Evolutionary conservation across 2,329 filamentous ascomycete species (phyloP).

Genomic region (Monosporascus sp.): DNA sequence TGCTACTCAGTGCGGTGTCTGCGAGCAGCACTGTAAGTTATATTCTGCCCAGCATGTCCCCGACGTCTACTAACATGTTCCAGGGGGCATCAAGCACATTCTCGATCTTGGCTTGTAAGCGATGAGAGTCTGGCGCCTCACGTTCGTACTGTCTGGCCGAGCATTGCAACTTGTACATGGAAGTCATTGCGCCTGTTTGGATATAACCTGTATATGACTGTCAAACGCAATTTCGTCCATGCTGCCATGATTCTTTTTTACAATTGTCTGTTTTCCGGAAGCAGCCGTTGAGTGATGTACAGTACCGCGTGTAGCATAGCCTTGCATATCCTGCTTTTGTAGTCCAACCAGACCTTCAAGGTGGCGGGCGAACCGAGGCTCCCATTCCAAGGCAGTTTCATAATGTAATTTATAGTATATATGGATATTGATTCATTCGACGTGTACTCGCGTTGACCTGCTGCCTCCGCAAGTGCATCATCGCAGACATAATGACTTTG

Average conservation of each 20-base stretch:
- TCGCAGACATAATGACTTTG: not conserved
- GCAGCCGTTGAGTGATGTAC: no score
- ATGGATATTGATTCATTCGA: not conserved
- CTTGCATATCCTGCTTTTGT: no score
- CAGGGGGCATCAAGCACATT: slow-evolving; percentile 8
- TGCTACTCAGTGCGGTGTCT: slow-evolving; percentile 52
- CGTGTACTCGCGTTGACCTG: not conserved
- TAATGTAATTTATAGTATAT: slow-evolving; percentile 1
- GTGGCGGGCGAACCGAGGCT: not conserved
- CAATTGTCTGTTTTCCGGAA: no score
- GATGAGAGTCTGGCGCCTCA: not conserved
- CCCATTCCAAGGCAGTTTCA: not conserved
- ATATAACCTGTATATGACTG: no score
- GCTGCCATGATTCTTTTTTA: no score
- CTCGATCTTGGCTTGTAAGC: slow-evolving; percentile 5
- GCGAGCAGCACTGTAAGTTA: slow-evolving; percentile 67
- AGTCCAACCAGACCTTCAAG: not conserved
- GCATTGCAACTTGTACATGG: no score
- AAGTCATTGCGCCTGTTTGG: no score
- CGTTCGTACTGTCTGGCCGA: no score
- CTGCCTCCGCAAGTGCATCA: not conserved
- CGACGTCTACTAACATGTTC: not conserved
- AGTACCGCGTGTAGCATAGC: no score
- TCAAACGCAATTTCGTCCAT: no score
- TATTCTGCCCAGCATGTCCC: slow-evolving; percentile 29